Evolutionary conservation across 2,329 filamentous ascomycete species (phyloP).

Genomic region (Hysterium pulicare): DNA sequence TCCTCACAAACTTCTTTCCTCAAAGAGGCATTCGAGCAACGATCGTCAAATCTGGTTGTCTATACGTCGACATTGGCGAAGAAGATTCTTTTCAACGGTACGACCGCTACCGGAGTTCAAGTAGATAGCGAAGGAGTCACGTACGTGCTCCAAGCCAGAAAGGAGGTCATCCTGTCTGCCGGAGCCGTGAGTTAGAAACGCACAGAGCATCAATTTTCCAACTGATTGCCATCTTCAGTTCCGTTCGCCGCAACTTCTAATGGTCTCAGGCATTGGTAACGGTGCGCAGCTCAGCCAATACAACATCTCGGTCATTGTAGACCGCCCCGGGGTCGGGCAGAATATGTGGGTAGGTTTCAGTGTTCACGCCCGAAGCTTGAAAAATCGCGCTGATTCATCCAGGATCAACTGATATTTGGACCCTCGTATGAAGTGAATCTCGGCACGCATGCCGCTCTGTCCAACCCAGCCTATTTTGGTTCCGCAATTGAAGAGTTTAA

Average conservation of each 20-base stretch:
- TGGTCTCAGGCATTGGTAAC: slow-evolving; percentile 38
- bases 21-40: slow-evolving; percentile 14
- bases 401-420: slow-evolving; percentile 20
- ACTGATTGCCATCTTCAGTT: slow-evolving; percentile 20
- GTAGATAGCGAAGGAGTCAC: slow-evolving; percentile 7
- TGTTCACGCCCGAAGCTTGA: no score
- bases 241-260: slow-evolving; percentile 40
- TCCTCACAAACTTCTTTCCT: slow-evolving; percentile 20
- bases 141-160: slow-evolving; percentile 25
- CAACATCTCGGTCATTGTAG: slow-evolving; percentile 18
- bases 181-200: slow-evolving; percentile 30
- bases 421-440: slow-evolving; percentile 18
- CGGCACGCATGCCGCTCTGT: no score
- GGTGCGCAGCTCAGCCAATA: slow-evolving; percentile 11
- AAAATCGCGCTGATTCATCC: no score
- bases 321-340: slow-evolving; percentile 25
- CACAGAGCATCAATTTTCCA: background rate
- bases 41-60: slow-evolving; percentile 13
- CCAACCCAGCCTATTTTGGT: no score
- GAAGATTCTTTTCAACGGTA: slow-evolving; percentile 33
- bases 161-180: slow-evolving; percentile 45
- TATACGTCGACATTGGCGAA: slow-evolving; percentile 32
- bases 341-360: slow-evolving; percentile 21
- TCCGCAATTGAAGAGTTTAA: no score
- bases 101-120: slow-evolving; percentile 20